These are phyloP conservation scores for Spinellus fusiger DNA, from an alignment of 192 early-diverging fungal species.

Conservation along the genomic window DNA sequence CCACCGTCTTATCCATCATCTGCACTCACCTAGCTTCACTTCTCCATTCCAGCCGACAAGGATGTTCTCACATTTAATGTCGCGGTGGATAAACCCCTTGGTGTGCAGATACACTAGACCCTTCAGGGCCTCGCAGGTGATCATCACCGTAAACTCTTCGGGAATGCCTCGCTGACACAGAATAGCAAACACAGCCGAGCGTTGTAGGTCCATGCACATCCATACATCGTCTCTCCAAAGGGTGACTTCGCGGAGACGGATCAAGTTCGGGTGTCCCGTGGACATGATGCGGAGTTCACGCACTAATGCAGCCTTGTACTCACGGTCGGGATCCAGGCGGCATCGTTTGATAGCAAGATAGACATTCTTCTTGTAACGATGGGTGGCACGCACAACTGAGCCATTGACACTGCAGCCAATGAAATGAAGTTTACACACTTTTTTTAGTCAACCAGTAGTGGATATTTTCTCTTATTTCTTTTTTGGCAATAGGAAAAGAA, in stretches of 20 bases:
- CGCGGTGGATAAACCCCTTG: constrained; percentile 41
- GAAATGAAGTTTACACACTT: neutral
- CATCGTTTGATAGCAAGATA: constrained; percentile 34
- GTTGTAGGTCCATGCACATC: constrained; percentile 35
- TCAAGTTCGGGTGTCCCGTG: constrained; percentile 24
- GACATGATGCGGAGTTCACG: constrained; percentile 36
- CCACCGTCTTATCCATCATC: neutral
- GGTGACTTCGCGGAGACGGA: constrained; percentile 28
- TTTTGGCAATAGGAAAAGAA: neutral
- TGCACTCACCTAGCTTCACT: constrained; percentile 37
- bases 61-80: constrained; percentile 42
- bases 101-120: constrained; percentile 33
- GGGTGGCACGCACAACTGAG: constrained; percentile 25
- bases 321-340: constrained; percentile 25
- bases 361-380: constrained; percentile 18
- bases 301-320: constrained; percentile 28
- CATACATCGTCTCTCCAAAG: constrained; percentile 33
- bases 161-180: constrained; percentile 33
- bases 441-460: no score
- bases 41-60: constrained; percentile 33
- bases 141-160: constrained; percentile 33
- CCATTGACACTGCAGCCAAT: constrained; percentile 24
- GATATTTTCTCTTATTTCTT: no score
- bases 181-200: constrained; percentile 33
- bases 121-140: constrained; percentile 31